These are phyloP conservation scores for Croton setiger DNA, from an alignment of 441 rosid genomes.

Conservation along the genomic window DNA sequence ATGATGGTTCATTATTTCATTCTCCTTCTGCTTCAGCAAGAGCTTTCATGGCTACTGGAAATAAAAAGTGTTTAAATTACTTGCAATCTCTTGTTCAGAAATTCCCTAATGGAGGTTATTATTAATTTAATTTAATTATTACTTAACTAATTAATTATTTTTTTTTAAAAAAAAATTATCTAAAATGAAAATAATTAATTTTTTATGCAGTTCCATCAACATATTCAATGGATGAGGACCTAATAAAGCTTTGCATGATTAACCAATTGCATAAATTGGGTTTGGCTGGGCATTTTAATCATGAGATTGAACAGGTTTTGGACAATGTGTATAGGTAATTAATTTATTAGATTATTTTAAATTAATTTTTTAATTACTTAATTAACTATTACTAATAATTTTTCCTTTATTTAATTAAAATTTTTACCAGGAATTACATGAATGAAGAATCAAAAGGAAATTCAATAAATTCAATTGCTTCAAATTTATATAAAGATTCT, in stretches of 20 bases:
- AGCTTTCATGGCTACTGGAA: conserved; percentile 52
- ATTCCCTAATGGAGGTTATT: conserved; percentile 43
- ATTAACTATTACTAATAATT: not conserved
- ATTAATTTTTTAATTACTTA: not conserved
- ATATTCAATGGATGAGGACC: conserved; percentile 46
- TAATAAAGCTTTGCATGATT: conserved; percentile 42
- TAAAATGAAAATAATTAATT: not conserved
- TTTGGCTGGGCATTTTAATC: conserved; percentile 40
- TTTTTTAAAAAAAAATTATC: not conserved
- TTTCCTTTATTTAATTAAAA: not conserved
- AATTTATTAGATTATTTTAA: not conserved
- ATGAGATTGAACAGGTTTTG: conserved; percentile 40
- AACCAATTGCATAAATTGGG: conserved; percentile 51
- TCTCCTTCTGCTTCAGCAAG: conserved; percentile 71
- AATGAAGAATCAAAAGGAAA: conserved; percentile 16
- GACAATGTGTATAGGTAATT: conserved; percentile 39
- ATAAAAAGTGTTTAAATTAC: conserved; percentile 37
- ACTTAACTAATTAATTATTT: too few relatives aligned
- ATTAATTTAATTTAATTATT: not conserved
- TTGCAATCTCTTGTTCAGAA: conserved; percentile 38
- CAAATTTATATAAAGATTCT: conserved; percentile 42
- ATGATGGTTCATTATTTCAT: conserved; percentile 54
- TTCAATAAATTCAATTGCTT: conserved; percentile 13
- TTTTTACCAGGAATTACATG: conserved; percentile 32
- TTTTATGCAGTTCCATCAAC: conserved; percentile 39